A percentile compares a stretch with the other conserved stretches of the same genome.
Conservation (phyloP, 2,329 filamentous ascomycete species). For the Fusarium pseudoanthophilum region DNA sequence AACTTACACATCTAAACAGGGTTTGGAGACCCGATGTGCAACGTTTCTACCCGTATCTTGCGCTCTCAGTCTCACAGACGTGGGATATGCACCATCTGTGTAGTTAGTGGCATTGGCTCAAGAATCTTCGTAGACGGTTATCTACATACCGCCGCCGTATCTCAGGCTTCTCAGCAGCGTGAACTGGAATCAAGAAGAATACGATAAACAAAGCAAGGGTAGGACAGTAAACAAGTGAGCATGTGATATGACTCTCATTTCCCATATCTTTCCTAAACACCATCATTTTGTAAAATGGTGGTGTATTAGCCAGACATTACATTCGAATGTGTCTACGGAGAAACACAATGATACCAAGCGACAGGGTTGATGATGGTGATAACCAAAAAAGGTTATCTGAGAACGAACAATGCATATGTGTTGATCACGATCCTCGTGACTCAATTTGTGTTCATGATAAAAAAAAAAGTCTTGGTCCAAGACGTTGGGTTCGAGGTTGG, state of each 20-base stretch:
- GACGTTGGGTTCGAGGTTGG: slow-evolving; percentile 15
- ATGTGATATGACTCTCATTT: slow-evolving; percentile 29
- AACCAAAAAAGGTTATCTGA: slow-evolving; percentile 7
- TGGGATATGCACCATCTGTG: slow-evolving; percentile 14
- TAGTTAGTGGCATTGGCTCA: slow-evolving; percentile 24
- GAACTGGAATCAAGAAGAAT: slow-evolving; percentile 17
- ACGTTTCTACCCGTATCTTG: neutral
- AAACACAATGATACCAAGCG: slow-evolving; percentile 1
- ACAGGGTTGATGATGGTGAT: neutral
- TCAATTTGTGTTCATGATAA: slow-evolving; percentile 5
- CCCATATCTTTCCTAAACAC: neutral
- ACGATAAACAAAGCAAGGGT: slow-evolving; percentile 6
- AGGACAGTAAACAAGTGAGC: slow-evolving; percentile 3
- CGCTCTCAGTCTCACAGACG: neutral
- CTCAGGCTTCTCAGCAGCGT: slow-evolving; percentile 1
- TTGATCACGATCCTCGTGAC: slow-evolving; percentile 32
- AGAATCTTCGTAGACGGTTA: slow-evolving; percentile 25
- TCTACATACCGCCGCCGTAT: slow-evolving; percentile 39
- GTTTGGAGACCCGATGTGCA: neutral
- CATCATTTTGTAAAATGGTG: slow-evolving; percentile 8
- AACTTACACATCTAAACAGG: neutral
- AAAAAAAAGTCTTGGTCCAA: neutral
- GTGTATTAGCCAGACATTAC: slow-evolving; percentile 29
- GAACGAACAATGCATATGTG: slow-evolving; percentile 17
- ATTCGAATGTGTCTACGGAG: slow-evolving; percentile 6